A percentile compares a stretch with the other conserved stretches of the same genome.
Evolutionary conservation across 257 asterid species (phyloP).

Genomic region (Cynanchum wilfordii): DNA sequence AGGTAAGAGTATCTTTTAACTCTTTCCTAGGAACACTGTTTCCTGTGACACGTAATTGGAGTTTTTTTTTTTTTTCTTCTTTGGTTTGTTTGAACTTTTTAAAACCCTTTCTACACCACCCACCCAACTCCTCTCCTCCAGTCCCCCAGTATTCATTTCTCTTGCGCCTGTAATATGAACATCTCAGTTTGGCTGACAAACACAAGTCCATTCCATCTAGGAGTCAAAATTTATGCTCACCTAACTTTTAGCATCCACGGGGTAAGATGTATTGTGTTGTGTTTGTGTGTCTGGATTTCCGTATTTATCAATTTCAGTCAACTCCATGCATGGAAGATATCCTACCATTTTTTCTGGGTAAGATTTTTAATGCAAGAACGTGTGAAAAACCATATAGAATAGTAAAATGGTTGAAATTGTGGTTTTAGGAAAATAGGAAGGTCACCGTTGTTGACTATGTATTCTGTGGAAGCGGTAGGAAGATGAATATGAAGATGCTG

Average conservation of each 20-base stretch:
- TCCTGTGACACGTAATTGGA: neutral
- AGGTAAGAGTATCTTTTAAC: neutral
- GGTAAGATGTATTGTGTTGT: neutral
- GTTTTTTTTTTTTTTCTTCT: neutral
- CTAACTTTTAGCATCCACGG: neutral
- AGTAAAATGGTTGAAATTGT: too few relatives aligned
- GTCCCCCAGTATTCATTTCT: neutral
- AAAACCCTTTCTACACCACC: neutral
- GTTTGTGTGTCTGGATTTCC: too few relatives aligned
- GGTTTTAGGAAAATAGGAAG: neutral
- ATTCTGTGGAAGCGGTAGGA: neutral
- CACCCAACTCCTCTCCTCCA: too few relatives aligned
- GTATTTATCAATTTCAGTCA: too few relatives aligned
- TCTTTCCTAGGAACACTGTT: neutral
- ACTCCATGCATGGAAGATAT: too few relatives aligned
- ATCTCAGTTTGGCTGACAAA: neutral
- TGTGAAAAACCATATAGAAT: too few relatives aligned
- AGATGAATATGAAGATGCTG: too few relatives aligned
- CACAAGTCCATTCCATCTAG: neutral
- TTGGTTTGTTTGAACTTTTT: neutral
- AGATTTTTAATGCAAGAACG: neutral
- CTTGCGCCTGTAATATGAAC: neutral
- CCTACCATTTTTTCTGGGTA: neutral
- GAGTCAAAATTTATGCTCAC: neutral
- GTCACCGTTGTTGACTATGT: neutral